Conservation (phyloP, 73 alveolate genomes). For the Halteria grandinella region DNA sequence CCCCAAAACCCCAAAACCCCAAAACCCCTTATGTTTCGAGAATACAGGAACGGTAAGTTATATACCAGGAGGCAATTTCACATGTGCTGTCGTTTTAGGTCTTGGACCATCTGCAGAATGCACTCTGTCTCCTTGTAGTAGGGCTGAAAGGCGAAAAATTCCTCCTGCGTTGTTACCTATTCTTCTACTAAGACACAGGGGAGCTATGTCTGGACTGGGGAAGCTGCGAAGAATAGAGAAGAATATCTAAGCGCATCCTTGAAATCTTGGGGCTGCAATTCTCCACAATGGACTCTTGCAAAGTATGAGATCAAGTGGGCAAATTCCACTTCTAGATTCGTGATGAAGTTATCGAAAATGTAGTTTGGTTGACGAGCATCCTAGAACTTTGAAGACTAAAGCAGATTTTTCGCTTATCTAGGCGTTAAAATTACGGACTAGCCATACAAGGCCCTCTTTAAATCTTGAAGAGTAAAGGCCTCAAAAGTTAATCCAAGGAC, state of each 20-base stretch:
- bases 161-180: conserved; percentile 31
- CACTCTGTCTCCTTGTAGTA: not conserved
- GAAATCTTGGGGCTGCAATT: not conserved
- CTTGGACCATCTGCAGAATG: not conserved
- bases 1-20: conserved; percentile 7
- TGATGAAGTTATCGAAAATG: not conserved
- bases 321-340: not conserved
- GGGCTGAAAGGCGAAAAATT: conserved; percentile 12
- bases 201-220: not conserved
- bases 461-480: not conserved
- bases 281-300: not conserved
- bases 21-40: not conserved
- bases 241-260: conserved; percentile 9
- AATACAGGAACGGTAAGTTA: too few species aligned
- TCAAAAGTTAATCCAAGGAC: not conserved
- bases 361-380: not conserved
- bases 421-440: not conserved
- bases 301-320: conserved; percentile 1
- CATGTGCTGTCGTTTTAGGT: not conserved
- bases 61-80: not conserved
- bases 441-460: not conserved
- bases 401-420: too few species aligned
- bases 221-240: not conserved
- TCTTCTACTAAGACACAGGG: conserved; percentile 7
- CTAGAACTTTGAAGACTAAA: too few species aligned